phyloP scores from a whole-genome alignment of 176 grass and related monocot species.

The Zoysia pacifica region DNA sequence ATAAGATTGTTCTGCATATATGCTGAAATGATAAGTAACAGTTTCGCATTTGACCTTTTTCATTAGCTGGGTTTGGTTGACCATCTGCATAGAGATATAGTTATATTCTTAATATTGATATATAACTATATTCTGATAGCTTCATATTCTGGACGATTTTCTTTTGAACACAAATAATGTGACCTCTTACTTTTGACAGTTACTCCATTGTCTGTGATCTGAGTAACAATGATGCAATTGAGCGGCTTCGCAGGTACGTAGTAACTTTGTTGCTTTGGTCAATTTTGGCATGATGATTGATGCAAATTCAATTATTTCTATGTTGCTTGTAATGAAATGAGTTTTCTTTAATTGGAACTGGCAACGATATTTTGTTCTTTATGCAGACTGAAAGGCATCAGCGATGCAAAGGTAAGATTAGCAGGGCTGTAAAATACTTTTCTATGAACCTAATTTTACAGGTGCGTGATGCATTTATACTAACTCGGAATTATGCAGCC shows the following conservation, averaged over 20 bases:
- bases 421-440: constrained; percentile 19
- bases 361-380: constrained; percentile 25
- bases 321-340: background rate
- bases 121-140: background rate
- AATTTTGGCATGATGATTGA: constrained; percentile 2
- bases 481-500: constrained; percentile 62
- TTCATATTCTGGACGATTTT: background rate
- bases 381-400: constrained; percentile 86
- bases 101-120: background rate
- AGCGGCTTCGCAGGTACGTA: constrained; percentile 64
- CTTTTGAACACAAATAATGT: constrained; percentile 32
- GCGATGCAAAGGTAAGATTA: constrained; percentile 71
- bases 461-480: constrained; percentile 11
- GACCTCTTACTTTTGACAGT: constrained; percentile 47
- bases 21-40: background rate
- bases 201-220: constrained; percentile 88
- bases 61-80: background rate
- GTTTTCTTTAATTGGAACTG: background rate
- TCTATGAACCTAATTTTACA: constrained; percentile 22
- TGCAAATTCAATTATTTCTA: background rate
- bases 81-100: background rate
- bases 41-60: background rate
- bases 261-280: constrained; percentile 24
- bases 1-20: background rate
- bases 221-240: constrained; percentile 75